Evolutionary conservation across 1,139 yeast species (phyloP), one percentile per base, ranked within the genome.

Genomic region (Diutina catenulata): DNA sequence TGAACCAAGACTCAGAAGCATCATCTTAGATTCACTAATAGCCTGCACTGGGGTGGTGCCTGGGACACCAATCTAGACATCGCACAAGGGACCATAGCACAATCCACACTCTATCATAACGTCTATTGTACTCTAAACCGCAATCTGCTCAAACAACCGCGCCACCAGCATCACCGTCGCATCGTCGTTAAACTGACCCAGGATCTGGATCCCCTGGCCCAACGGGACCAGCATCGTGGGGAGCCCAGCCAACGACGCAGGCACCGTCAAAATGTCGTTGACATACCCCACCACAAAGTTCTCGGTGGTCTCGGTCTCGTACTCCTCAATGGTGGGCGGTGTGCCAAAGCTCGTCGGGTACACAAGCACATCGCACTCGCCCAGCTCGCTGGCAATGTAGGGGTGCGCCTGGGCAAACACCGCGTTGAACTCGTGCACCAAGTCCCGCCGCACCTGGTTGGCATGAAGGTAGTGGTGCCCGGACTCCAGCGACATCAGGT

Each of bases 151-250:
- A 11, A 14, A 19, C 7, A 29, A 15, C 24, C 43, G 40, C 5
- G 70, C 51, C 43, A 62, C 37, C 10, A 68, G 60, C 28, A 91
- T 56, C 0, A 87, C 76, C 2, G 65, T 60, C 8, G 56, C 49
- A 52, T 93, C 98, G 47, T 81, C 80, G 5, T 95, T 97, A 51
- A 64, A 82, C 54, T 88, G 98, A 1, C 91, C 95, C 51, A 79
- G 71, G 2, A 91, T 49, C 52, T 93, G 98, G 26, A 91, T 62
- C 1, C 83, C 72, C 8, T 44, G 45, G 13, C 51, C 56, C 50
- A 62, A 68, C 1, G 98, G 98, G 2, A 88, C 60, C 0, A 81
- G 71, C 9, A 88, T 68, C 0, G 94, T 74, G 1, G 99, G 99
- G 3, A 91, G 58, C 0, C 97, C 98, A 0, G 95, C 94, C 44